Evolutionary conservation across 129 eudicot genomes (phyloP), one percentile per base, ranked within the genome.

Genomic region (Sambucus nigra): DNA sequence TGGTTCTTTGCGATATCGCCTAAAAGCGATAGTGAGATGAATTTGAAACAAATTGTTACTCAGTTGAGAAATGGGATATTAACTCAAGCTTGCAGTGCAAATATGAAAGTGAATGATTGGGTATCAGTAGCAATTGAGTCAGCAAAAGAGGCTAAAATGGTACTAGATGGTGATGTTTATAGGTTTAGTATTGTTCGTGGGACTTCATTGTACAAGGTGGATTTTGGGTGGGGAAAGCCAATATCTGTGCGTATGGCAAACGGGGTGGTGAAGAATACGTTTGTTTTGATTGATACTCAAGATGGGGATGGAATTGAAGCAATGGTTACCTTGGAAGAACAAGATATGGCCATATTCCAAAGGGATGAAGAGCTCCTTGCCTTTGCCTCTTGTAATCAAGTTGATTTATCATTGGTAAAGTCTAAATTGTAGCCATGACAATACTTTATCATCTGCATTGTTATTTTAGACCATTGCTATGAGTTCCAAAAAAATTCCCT

Each of bases 221-320:
- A 70, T 51, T 70, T 70, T 31, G 76, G 76, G 25, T 57, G 76
- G 70, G 76, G 76, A 15, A 71, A n/a, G 60, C 76, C 76, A 3
- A 27, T 59, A 0, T 47, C 17, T 11, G 55, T 52, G 35, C 25
- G 55, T 15, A 16, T 59, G 17, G 54, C 39, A 0, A 51, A 44
- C 22, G 19, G 29, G 10, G 33, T 38, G 5, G 10, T 6, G 5
- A 28, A 25, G 11, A 59, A 68, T 39, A 8, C 6, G 2, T 59
- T 68, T 5, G 0, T 18, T 0, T 19, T 68, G 27, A 18, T 29
- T 48, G 73, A 68, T 52, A 20, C 23, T 2, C 53, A 24, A 7
- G 5, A 11, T 20, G 66, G 61, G 23, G 61, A 40, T 59, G 73
- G 73, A 6, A 53, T 68, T 7, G 67, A 51, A 68, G 73, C 60